A percentile compares a stretch with the other conserved stretches of the same genome.
Evolutionary conservation across 2,329 filamentous ascomycete genomes (phyloP).

Genomic region (Colletotrichum sp.): DNA sequence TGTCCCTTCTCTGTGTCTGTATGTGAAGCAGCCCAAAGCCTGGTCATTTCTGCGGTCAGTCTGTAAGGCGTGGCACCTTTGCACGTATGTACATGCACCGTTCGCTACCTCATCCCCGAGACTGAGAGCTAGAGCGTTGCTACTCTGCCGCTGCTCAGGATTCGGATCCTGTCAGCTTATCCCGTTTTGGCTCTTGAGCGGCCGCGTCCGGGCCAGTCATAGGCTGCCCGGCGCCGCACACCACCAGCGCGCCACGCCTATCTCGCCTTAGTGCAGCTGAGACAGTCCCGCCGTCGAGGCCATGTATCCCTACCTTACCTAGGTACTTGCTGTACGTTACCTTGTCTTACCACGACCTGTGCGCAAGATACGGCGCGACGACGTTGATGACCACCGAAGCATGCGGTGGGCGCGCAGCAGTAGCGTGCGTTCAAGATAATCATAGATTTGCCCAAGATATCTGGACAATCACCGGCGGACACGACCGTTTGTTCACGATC

Average conservation of each 20-base stretch:
- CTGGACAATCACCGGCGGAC: slow-evolving; percentile 3
- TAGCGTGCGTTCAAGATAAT: not conserved
- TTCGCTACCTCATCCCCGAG: not conserved
- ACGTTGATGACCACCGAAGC: not conserved
- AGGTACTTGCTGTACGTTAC: not conserved
- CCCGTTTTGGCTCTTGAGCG: not conserved
- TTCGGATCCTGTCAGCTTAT: slow-evolving; percentile 14
- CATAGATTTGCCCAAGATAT: not conserved
- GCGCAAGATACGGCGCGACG: not conserved
- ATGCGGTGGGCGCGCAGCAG: not conserved
- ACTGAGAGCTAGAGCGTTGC: not conserved
- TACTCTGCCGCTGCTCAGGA: slow-evolving; percentile 15
- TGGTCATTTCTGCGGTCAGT: not conserved
- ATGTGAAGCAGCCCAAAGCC: not conserved
- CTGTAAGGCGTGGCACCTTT: not conserved
- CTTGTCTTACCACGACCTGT: not conserved
- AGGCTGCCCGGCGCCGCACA: not conserved
- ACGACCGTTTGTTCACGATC: not conserved
- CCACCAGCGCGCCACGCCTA: not conserved
- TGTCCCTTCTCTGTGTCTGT: not conserved
- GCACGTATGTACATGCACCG: not conserved
- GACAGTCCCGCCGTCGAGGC: not conserved
- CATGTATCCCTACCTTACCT: not conserved
- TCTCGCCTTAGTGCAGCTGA: not conserved
- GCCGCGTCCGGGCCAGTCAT: not conserved